Base-by-base conservation (phyloP, 169 alveolate genomes). In the Eimeria praecox region DNA sequence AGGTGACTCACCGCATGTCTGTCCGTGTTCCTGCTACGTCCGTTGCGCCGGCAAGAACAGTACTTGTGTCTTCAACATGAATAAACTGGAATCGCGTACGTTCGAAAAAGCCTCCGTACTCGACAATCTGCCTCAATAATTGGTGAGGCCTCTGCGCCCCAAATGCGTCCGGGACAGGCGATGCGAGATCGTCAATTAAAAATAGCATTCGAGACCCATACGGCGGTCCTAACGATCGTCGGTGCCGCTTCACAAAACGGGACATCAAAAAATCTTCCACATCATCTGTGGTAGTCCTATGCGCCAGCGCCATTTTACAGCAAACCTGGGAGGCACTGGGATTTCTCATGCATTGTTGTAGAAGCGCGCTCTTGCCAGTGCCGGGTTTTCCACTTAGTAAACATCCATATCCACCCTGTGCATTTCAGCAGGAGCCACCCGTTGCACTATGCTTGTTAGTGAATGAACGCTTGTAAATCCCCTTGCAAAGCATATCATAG, bases 151-250 rank as follows among this genome's bases (percentile, higher is more conserved):
- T 97, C 97, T 98, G 99, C 95, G 98, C 99, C 30, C 99, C 99
- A 99, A 99, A 99, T 96, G 97, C 98, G 95, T 99, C 98, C 64
- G 99, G 99, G 96, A 97, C 97, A 52, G 99, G 99, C 99, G 98
- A 98, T 73, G 99, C 97, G 97, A 98, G 97, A 97, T 99, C 99
- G 97, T 99, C 99, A 95, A 99, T 96, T 97, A 98, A 98, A 59
- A 99, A 97, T 83, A 98, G 98, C 98, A 99, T 97, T 94, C 97
- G 97, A 89, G 98, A 98, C 90, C 98, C 98, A 33, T 98, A 97
- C 49, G 98, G 99, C 10, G 99, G 99, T 73, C 98, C 99, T 87
- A 98, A 96, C 18, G 98, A 93, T 62, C 98, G 98, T 95, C 98
- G 98, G 92, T 98, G 98, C 95, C 98, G 98, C 71, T 96, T 97